Conservation (phyloP, 2,329 filamentous ascomycete genomes). For the Chrysoporthe deuterocubensis region DNA sequence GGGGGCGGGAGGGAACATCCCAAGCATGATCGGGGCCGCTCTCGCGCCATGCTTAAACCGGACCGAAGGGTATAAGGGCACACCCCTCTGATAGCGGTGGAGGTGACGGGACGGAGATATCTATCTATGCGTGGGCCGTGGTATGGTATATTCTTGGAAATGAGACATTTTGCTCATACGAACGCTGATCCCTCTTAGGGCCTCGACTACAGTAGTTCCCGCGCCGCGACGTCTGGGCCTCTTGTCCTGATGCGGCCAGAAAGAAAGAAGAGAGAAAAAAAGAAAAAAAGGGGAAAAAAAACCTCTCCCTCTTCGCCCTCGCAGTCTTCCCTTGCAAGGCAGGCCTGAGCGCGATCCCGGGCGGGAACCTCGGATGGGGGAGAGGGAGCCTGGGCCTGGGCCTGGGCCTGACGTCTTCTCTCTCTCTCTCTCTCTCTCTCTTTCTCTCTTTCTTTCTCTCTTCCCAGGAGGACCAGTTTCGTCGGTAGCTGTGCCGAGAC, state of each 20-base stretch:
- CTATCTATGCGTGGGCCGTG: neutral
- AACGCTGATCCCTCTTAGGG: neutral
- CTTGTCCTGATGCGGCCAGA: neutral
- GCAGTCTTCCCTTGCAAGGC: no score
- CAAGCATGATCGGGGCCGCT: neutral
- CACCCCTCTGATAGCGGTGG: slow-evolving; percentile 7
- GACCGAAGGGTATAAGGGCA: slow-evolving; percentile 7
- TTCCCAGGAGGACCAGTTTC: slow-evolving; percentile 21
- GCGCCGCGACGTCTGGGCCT: neutral
- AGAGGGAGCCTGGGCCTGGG: no score
- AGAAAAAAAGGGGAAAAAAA: no score
- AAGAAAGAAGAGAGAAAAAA: neutral
- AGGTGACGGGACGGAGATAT: slow-evolving; percentile 2
- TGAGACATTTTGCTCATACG: slow-evolving; percentile 16
- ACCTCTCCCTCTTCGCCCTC: neutral
- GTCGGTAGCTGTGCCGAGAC: slow-evolving; percentile 24
- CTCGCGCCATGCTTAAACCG: slow-evolving; percentile 6
- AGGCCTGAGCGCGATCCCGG: no score
- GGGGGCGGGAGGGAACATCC: neutral
- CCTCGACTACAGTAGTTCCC: neutral
- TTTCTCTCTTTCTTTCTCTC: neutral
- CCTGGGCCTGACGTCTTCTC: neutral
- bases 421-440: neutral
- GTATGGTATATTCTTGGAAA: slow-evolving; percentile 19
- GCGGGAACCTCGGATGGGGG: no score